A percentile compares a stretch with the other conserved stretches of the same genome.
phyloP scores from a whole-genome alignment of 2,329 filamentous ascomycete genomes.

The Fusarium nelsonii region DNA sequence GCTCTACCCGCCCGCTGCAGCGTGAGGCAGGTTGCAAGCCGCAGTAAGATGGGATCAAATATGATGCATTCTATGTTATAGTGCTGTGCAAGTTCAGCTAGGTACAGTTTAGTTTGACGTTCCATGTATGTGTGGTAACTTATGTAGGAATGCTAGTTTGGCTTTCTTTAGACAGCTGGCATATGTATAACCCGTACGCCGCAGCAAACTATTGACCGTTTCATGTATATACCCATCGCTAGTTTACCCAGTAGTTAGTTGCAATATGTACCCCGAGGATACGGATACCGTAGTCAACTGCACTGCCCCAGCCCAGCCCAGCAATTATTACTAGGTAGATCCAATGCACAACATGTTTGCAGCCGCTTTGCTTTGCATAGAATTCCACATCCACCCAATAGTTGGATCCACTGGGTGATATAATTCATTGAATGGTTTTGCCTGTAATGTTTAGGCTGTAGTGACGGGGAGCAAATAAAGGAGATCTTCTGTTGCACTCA shows the following conservation, averaged over 20 bases:
- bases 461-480: neutral
- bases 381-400: constrained; percentile 26
- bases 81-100: neutral
- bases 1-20: constrained; percentile 37
- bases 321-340: constrained; percentile 3
- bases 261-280: neutral
- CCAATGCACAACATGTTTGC: constrained; percentile 44
- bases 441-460: too few relatives aligned
- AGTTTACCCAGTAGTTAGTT: neutral
- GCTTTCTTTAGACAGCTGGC: neutral
- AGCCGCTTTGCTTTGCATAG: constrained; percentile 33
- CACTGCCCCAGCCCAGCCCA: constrained; percentile 7
- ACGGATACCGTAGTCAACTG: neutral
- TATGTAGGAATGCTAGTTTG: constrained; percentile 6
- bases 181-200: neutral
- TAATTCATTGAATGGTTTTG: neutral
- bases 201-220: constrained; percentile 21
- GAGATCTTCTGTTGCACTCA: neutral
- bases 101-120: neutral
- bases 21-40: constrained; percentile 34
- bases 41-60: constrained; percentile 5
- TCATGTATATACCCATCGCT: constrained; percentile 17
- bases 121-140: neutral
- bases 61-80: constrained; percentile 20
- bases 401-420: neutral